A percentile compares a stretch with the other conserved stretches of the same genome.
Evolutionary conservation across 2,329 filamentous ascomycete species (phyloP).

Genomic region (Aspergillus fructus): DNA sequence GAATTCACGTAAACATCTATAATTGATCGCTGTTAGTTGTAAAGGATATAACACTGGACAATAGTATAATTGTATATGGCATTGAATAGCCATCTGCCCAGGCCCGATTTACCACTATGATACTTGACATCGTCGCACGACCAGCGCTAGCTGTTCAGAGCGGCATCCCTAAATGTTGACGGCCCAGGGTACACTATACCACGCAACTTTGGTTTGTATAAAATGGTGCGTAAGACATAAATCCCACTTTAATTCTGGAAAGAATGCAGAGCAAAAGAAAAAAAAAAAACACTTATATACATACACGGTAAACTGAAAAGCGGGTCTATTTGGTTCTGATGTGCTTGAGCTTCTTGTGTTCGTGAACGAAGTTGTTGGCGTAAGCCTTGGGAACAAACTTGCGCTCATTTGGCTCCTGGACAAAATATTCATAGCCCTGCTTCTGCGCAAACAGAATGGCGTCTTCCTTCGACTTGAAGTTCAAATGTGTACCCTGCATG

Average conservation of each 20-base stretch:
- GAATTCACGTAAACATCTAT: too few species aligned
- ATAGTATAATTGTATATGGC: too few species aligned
- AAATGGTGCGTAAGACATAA: neutral
- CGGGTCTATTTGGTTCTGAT: slow-evolving; percentile 71
- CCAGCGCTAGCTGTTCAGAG: too few species aligned
- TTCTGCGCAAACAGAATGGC: slow-evolving; percentile 95
- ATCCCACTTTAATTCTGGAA: slow-evolving; percentile 16
- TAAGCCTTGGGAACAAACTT: slow-evolving; percentile 89
- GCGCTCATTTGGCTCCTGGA: slow-evolving; percentile 91
- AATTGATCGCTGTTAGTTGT: too few species aligned
- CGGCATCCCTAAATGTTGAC: too few species aligned
- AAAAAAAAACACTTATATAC: slow-evolving; percentile 33
- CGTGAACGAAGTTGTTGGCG: slow-evolving; percentile 92
- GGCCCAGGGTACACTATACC: neutral
- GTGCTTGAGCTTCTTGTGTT: slow-evolving; percentile 81
- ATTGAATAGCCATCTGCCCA: too few species aligned
- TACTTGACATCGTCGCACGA: too few species aligned
- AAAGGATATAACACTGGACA: too few species aligned
- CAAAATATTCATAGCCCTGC: slow-evolving; percentile 98
- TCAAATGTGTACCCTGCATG: slow-evolving; percentile 90
- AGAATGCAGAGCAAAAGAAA: slow-evolving; percentile 18
- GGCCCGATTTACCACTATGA: too few species aligned
- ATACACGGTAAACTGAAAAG: slow-evolving; percentile 38
- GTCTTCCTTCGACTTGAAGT: slow-evolving; percentile 91
- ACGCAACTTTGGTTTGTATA: neutral